Evolutionary conservation across 2,329 filamentous ascomycete genomes (phyloP).

Genomic region (Claviceps monticola): DNA sequence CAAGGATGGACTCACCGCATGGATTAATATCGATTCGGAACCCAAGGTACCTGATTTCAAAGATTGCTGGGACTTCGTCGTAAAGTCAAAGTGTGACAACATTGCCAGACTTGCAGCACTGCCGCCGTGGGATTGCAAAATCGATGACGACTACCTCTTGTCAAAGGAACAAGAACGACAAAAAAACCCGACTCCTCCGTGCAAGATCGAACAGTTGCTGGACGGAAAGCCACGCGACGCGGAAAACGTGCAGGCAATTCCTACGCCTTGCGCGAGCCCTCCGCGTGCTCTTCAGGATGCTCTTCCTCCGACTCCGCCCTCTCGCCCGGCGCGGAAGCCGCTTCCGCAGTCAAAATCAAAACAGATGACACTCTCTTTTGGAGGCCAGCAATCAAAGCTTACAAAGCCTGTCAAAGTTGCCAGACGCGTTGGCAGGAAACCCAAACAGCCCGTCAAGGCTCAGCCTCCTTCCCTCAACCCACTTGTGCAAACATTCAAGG

Average conservation of each 20-base stretch:
- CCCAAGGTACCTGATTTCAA: constrained; percentile 75
- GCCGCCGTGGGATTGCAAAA: constrained; percentile 42
- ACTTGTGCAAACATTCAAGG: constrained; percentile 29
- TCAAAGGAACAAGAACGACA: constrained; percentile 31
- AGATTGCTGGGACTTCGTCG: constrained; percentile 84
- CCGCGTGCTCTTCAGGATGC: constrained; percentile 20
- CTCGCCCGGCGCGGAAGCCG: constrained; percentile 29
- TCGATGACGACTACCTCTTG: constrained; percentile 35
- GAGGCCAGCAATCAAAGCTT: constrained; percentile 10
- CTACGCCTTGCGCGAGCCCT: constrained; percentile 45
- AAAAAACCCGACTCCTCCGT: constrained; percentile 14
- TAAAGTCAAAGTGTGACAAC: constrained; percentile 76
- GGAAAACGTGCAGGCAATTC: constrained; percentile 35
- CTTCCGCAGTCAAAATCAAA: constrained; percentile 31
- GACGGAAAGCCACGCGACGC: constrained; percentile 26
- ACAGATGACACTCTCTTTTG: constrained; percentile 38
- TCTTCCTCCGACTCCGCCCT: constrained; percentile 22
- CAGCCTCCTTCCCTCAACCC: constrained; percentile 25
- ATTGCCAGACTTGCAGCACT: constrained; percentile 61
- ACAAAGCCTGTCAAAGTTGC: constrained; percentile 10
- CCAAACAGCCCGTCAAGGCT: constrained; percentile 20
- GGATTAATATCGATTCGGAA: constrained; percentile 84
- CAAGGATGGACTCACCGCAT: constrained; percentile 74
- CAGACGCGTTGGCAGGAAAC: constrained; percentile 19
- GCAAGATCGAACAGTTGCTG: constrained; percentile 10